A percentile compares a stretch with the other conserved stretches of the same genome.
Conservation (phyloP, 2,329 filamentous ascomycete species). For the Fusarium longipes region DNA sequence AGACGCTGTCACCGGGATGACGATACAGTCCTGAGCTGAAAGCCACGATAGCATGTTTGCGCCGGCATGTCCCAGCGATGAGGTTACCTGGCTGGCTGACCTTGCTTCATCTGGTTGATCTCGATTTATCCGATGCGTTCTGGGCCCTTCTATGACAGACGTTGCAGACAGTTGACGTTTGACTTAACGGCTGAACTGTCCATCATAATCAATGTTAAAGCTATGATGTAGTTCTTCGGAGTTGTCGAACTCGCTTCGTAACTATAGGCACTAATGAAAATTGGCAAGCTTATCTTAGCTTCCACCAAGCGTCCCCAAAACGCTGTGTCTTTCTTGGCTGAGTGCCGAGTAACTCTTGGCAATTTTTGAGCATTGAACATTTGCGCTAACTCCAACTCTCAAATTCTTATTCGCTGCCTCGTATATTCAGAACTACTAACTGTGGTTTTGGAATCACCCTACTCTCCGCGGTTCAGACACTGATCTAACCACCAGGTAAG, state of each 20-base stretch:
- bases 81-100: neutral
- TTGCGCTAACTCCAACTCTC: neutral
- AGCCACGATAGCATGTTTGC: slow-evolving; percentile 9
- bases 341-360: slow-evolving; percentile 5
- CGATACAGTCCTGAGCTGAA: slow-evolving; percentile 8
- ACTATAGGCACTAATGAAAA: slow-evolving; percentile 4
- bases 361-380: neutral
- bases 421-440: neutral
- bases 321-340: neutral
- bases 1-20: slow-evolving; percentile 15
- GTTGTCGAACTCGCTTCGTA: slow-evolving; percentile 1
- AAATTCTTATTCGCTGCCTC: neutral
- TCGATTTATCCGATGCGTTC: neutral
- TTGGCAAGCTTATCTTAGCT: neutral
- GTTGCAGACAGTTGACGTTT: slow-evolving; percentile 1
- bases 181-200: slow-evolving; percentile 1
- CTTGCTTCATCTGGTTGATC: slow-evolving; percentile 1
- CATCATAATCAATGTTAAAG: neutral
- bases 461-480: neutral
- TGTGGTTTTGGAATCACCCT: neutral
- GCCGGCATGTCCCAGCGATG: slow-evolving; percentile 17
- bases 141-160: neutral
- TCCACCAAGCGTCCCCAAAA: neutral
- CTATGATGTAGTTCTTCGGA: neutral
- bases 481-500: neutral